Evolutionary conservation across 352 stramenopile genomes (phyloP), one percentile per base, ranked within the genome.

Genomic region (Globisporangium abappressorium): DNA sequence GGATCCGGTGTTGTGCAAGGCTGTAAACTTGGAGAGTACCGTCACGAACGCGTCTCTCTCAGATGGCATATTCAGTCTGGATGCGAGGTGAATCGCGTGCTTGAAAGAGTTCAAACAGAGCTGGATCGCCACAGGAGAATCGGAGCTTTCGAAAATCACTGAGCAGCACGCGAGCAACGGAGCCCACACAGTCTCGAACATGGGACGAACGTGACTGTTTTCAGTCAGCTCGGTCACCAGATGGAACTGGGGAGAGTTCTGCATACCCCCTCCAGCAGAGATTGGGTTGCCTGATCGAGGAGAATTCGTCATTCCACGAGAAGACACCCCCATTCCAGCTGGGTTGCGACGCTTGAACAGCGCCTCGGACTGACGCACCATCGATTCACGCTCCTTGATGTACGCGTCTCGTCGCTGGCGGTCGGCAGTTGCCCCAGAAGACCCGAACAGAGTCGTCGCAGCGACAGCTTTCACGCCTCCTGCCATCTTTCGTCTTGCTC

Each of bases 161-260:
- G 95, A 99, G 62, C 99, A 97, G 51, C 91, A 96, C 51, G 96
- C 97, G 56, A 99, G 84, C 33, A 99, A 78, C 49, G 97, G 96
- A 33, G 97, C 97, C 97, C 98, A 99, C 0, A 98, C 93, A 0
- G 98, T 98, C 79, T 99, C 97, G 72, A 99, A 99, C 98, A 99
- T 99, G 5, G 97, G 96, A 30, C 87, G 82, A 14, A 97, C 86
- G 63, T 95, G 84, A 28, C 80, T 90, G 47, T 82, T 91, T 64
- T 93, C 87, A 5, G 77, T 83, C 28, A 78, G 79, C 30, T 88
- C 82, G 0, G 82, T 89, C 14, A 94, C 82, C 49, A 92, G 64
- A 38, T 84, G 86, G 64, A 94, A 94, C 51, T 81, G 80, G 66
- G 14, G 68, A 66, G 56, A 74, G 49, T 22, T 71, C 33, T 6